phyloP scores from a whole-genome alignment of 2,329 filamentous ascomycete genomes.

The Colletotrichum neosansevieriae region DNA sequence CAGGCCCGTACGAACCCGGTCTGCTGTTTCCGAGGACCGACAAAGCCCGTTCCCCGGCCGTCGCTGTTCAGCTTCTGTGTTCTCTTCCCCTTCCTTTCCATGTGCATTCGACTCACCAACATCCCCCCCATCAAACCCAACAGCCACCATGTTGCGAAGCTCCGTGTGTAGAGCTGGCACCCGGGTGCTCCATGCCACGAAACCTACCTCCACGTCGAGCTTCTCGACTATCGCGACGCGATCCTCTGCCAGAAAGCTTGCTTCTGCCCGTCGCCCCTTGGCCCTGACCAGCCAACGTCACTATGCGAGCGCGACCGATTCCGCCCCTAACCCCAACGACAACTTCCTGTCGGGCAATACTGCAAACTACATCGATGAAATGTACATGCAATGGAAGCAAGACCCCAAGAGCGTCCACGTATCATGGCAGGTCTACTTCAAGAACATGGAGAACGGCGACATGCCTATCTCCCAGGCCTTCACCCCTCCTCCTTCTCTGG shows the following conservation, averaged over 20 bases:
- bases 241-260: slow-evolving; percentile 59
- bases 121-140: slow-evolving; percentile 12
- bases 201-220: slow-evolving; percentile 55
- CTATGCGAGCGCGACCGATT: slow-evolving; percentile 67
- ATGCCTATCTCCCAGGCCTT: slow-evolving; percentile 99
- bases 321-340: slow-evolving; percentile 84
- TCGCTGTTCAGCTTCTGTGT: slow-evolving; percentile 12
- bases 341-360: slow-evolving; percentile 97
- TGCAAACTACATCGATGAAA: slow-evolving; percentile 99
- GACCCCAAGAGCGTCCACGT: slow-evolving; percentile 94
- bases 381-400: slow-evolving; percentile 98
- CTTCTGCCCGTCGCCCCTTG: slow-evolving; percentile 62
- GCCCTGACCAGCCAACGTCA: slow-evolving; percentile 63
- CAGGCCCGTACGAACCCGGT: slow-evolving; percentile 36
- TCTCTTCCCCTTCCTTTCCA: slow-evolving; percentile 21
- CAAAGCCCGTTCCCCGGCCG: slow-evolving; percentile 7
- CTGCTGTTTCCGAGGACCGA: slow-evolving; percentile 36
- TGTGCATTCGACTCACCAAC: slow-evolving; percentile 12
- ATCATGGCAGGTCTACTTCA: slow-evolving; percentile 99
- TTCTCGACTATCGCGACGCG: slow-evolving; percentile 55
- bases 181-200: slow-evolving; percentile 70
- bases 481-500: slow-evolving; percentile 91
- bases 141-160: slow-evolving; percentile 75
- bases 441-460: slow-evolving; percentile 97
- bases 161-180: slow-evolving; percentile 74